These are phyloP conservation scores for Lentinus tigrinus DNA, from an alignment of 768 basidiomycete genomes.

Conservation along the genomic window DNA sequence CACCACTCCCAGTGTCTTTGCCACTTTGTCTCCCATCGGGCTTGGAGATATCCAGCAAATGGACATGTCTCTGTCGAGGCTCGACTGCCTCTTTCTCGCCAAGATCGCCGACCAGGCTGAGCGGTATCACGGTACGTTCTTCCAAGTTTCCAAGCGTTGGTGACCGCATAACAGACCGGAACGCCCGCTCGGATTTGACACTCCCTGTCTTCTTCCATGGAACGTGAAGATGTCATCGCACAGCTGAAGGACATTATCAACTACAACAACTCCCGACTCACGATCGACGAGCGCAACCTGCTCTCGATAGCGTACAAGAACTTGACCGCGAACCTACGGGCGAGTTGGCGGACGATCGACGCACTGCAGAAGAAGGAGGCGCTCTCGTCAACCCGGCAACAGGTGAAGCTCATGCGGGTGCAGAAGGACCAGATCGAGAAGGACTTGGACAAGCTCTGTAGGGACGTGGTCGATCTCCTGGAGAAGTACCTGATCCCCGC, in stretches of 20 bases:
- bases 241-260: constrained; percentile 77
- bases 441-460: constrained; percentile 75
- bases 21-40: not conserved
- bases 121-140: constrained; percentile 73
- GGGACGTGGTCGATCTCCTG: constrained; percentile 73
- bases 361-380: constrained; percentile 70
- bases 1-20: not conserved
- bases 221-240: constrained; percentile 60
- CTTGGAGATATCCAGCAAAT: constrained; percentile 1
- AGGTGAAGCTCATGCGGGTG: constrained; percentile 64
- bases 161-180: not conserved
- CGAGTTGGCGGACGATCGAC: constrained; percentile 82
- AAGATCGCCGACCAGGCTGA: constrained; percentile 87
- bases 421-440: constrained; percentile 76
- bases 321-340: constrained; percentile 77
- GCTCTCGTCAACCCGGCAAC: constrained; percentile 48
- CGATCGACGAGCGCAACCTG: constrained; percentile 84
- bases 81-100: constrained; percentile 58
- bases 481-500: constrained; percentile 55
- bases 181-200: not conserved
- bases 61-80: constrained; percentile 23
- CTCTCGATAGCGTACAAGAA: constrained; percentile 92
- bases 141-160: not conserved
- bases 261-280: constrained; percentile 64
- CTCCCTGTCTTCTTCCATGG: not conserved